These are phyloP conservation scores for Colletotrichum paranaense DNA, from an alignment of 2,329 filamentous ascomycete genomes.

Conservation along the genomic window DNA sequence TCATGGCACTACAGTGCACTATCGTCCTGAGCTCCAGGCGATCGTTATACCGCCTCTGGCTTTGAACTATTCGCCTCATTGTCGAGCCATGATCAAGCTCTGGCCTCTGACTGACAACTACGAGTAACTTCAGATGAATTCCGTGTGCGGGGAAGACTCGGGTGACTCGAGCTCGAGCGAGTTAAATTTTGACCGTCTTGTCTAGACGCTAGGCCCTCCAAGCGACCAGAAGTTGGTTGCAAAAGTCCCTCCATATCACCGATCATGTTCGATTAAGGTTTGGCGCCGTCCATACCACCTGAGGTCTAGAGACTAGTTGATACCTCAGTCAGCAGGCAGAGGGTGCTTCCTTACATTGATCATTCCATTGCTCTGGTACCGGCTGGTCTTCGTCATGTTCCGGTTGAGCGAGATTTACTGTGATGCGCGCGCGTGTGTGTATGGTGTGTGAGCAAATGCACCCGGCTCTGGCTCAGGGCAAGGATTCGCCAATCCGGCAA, in stretches of 20 bases:
- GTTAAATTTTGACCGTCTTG: background rate
- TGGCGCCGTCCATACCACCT: constrained; percentile 25
- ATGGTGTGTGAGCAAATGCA: background rate
- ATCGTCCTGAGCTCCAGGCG: background rate
- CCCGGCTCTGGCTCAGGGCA: background rate
- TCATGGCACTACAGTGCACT: background rate
- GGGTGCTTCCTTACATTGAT: background rate
- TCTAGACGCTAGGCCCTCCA: background rate
- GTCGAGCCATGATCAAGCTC: background rate
- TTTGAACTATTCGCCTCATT: background rate
- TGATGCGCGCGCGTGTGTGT: background rate
- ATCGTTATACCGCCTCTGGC: background rate
- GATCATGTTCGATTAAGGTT: constrained; percentile 34
- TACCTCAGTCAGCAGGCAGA: background rate
- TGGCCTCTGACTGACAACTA: background rate
- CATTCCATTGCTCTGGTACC: constrained; percentile 19
- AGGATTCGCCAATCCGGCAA: background rate
- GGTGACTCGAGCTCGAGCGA: background rate
- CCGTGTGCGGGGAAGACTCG: background rate
- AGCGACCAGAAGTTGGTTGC: background rate
- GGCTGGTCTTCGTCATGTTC: background rate
- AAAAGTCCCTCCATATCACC: constrained; percentile 18
- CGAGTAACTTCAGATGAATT: background rate
- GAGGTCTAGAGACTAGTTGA: constrained; percentile 12
- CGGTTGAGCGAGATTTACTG: background rate